Evolutionary conservation across 768 basidiomycete genomes (phyloP).

Genomic region (Boletus tylopilopsis): DNA sequence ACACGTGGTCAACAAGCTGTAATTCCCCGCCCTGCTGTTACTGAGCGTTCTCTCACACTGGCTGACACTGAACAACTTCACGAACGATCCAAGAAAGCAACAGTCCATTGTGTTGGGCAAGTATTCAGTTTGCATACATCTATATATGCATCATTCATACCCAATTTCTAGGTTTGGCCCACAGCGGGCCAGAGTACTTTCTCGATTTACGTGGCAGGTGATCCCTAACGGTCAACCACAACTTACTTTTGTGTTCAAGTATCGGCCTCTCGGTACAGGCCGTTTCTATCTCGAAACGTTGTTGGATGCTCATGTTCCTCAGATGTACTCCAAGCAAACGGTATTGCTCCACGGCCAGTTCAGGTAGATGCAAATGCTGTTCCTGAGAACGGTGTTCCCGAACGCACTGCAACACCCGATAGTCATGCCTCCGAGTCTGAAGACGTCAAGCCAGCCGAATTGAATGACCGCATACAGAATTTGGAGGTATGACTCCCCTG

Average conservation of each 20-base stretch:
- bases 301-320: neutral
- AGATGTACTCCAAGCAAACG: conserved; percentile 20
- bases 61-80: conserved; percentile 12
- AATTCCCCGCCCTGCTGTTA: fast-evolving
- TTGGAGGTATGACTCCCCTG: conserved; percentile 3
- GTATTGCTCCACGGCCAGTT: conserved; percentile 9
- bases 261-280: conserved; percentile 14
- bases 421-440: neutral
- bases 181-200: neutral
- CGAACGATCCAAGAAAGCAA: conserved; percentile 21
- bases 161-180: conserved; percentile 10
- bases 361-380: neutral
- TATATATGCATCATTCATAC: neutral
- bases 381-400: neutral
- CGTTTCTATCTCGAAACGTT: neutral
- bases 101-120: conserved; percentile 17
- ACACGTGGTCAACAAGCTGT: neutral
- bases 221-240: conserved; percentile 1
- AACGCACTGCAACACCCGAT: neutral
- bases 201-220: neutral
- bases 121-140: neutral
- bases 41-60: too few species aligned
- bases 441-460: neutral
- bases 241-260: conserved; percentile 20
- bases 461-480: neutral